Percentiles rank a stretch among this genome's conserved stretches.
phyloP scores from a whole-genome alignment of 2,329 filamentous ascomycete species.

The Xenoacremonium recifei region DNA sequence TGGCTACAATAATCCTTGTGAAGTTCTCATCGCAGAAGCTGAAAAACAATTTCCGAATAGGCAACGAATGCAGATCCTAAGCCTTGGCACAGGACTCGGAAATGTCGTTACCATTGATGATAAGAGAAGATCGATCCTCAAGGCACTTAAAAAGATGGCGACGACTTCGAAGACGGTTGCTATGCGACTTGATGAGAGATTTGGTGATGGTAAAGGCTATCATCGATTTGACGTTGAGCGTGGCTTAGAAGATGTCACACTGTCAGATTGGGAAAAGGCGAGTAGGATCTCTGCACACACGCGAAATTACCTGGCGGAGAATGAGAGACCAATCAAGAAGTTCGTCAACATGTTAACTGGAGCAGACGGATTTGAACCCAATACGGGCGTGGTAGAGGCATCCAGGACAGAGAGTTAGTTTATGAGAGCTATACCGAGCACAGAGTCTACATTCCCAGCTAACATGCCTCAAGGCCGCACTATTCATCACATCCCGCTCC shows the following conservation, averaged over 20 bases:
- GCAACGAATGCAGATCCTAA: constrained; percentile 1
- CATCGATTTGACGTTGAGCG: constrained; percentile 26
- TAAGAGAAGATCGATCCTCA: neutral
- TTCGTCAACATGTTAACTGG: neutral
- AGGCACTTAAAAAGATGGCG: constrained; percentile 1
- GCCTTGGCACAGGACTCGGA: constrained; percentile 3
- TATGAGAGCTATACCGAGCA: neutral
- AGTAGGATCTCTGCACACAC: constrained; percentile 22
- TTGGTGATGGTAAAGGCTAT: constrained; percentile 18
- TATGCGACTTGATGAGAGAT: constrained; percentile 8
- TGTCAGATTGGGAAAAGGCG: constrained; percentile 25
- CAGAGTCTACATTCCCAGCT: neutral
- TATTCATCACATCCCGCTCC: neutral
- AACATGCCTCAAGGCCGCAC: neutral
- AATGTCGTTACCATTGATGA: neutral
- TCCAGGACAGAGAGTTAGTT: neutral
- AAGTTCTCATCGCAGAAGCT: constrained; percentile 28
- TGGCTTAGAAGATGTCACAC: constrained; percentile 23
- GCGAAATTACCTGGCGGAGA: constrained; percentile 15
- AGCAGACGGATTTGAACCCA: neutral
- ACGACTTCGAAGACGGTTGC: constrained; percentile 1
- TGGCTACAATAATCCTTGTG: constrained; percentile 31
- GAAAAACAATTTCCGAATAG: constrained; percentile 18
- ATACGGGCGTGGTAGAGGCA: neutral
- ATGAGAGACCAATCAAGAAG: neutral